These are phyloP conservation scores for Arxiozyma bovina DNA, from an alignment of 1,139 yeast species.

Conservation along the genomic window DNA sequence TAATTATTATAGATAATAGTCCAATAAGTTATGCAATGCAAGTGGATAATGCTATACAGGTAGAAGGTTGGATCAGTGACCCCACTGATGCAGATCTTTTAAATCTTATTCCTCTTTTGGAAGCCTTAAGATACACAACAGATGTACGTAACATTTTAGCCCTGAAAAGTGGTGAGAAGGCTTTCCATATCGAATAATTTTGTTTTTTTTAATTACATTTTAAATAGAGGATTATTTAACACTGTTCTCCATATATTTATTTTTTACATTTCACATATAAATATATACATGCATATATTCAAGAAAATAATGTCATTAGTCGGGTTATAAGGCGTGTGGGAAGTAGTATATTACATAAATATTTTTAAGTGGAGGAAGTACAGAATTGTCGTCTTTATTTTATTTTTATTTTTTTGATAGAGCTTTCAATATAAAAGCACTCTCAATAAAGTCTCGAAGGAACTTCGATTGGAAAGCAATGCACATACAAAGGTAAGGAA, in stretches of 20 bases:
- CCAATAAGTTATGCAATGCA: conserved; percentile 82
- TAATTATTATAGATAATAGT: conserved; percentile 81
- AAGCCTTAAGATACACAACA: conserved; percentile 67
- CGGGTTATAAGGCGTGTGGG: no score
- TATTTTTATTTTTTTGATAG: no score
- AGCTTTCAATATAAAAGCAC: no score
- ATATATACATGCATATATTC: not conserved
- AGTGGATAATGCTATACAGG: conserved; percentile 79
- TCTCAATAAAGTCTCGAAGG: no score
- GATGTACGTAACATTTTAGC: conserved; percentile 82
- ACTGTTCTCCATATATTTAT: not conserved
- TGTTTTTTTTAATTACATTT: not conserved
- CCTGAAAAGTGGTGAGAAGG: conserved; percentile 66
- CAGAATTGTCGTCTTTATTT: no score
- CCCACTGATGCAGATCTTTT: conserved; percentile 78
- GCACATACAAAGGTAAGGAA: no score
- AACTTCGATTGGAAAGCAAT: no score
- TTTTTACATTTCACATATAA: not conserved
- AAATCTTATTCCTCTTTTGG: conserved; percentile 70
- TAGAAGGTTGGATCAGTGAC: conserved; percentile 97
- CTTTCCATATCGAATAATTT: conserved; percentile 34
- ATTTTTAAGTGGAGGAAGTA: no score
- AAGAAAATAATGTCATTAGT: not conserved
- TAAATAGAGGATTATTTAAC: not conserved
- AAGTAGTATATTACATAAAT: no score